A percentile compares a stretch with the other conserved stretches of the same genome.
Evolutionary conservation across 1,284 basidiomycete genomes (phyloP).

Genomic region (Naganishia cerealis): DNA sequence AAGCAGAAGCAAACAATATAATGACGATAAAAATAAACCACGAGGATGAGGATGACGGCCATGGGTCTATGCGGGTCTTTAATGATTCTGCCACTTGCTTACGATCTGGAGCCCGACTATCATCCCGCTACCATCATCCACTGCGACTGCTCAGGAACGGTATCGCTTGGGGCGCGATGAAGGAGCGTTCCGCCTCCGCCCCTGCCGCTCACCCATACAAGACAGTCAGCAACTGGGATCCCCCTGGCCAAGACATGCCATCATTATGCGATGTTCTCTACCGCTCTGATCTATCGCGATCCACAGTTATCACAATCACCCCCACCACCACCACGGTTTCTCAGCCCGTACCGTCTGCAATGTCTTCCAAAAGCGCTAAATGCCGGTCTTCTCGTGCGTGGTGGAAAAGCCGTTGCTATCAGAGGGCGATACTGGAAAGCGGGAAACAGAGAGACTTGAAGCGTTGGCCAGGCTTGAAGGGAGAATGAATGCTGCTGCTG

Average conservation of each 20-base stretch:
- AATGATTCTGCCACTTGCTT: not conserved
- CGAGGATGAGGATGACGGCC: too few relatives aligned
- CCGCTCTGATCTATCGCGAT: not conserved
- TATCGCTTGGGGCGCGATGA: constrained; percentile 19
- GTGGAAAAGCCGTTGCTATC: not conserved
- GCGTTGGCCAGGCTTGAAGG: constrained; percentile 18
- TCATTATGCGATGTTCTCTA: not conserved
- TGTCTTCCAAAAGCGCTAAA: too few relatives aligned
- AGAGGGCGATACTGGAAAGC: not conserved
- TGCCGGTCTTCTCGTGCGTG: too few relatives aligned
- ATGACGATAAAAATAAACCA: not conserved
- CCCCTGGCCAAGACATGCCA: not conserved
- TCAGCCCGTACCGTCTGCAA: too few relatives aligned
- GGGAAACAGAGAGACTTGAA: not conserved
- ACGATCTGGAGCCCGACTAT: not conserved
- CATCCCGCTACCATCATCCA: not conserved
- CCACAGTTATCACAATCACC: too few relatives aligned
- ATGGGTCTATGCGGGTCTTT: not conserved
- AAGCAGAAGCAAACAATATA: not conserved
- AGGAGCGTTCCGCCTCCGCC: not conserved
- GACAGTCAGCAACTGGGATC: not conserved
- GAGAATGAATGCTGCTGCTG: not conserved
- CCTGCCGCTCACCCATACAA: not conserved
- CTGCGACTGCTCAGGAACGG: constrained; percentile 4
- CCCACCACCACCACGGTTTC: too few relatives aligned